phyloP scores from a whole-genome alignment of 1,139 yeast species.

The Blastobotrys proliferans region DNA sequence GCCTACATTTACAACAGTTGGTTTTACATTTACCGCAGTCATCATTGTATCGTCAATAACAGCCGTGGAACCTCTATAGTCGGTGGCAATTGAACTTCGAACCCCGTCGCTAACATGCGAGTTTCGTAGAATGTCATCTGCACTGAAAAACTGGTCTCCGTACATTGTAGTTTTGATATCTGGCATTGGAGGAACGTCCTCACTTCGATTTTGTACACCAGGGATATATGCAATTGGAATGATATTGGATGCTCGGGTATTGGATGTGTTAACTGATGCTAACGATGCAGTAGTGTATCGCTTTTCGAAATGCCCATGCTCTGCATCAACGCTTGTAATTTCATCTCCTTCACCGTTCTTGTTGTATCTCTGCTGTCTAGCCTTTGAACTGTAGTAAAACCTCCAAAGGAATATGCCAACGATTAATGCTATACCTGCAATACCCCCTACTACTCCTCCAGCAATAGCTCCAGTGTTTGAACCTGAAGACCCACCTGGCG shows the following conservation, averaged over 20 bases:
- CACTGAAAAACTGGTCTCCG: slow-evolving; percentile 20
- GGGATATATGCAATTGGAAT: slow-evolving; percentile 94
- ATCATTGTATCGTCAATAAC: slow-evolving; percentile 27
- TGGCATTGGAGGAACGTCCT: slow-evolving; percentile 16
- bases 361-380: slow-evolving; percentile 17
- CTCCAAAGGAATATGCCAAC: slow-evolving; percentile 30
- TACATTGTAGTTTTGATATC: slow-evolving; percentile 15
- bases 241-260: slow-evolving; percentile 79
- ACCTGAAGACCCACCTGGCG: slow-evolving; percentile 8
- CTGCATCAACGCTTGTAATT: slow-evolving; percentile 20
- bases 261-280: slow-evolving; percentile 24
- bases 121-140: slow-evolving; percentile 24
- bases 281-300: slow-evolving; percentile 25
- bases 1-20: slow-evolving; percentile 31
- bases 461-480: slow-evolving; percentile 35
- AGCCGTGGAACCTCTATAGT: slow-evolving; percentile 33
- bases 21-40: slow-evolving; percentile 32
- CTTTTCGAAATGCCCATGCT: slow-evolving; percentile 17
- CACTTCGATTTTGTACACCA: slow-evolving; percentile 49
- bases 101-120: slow-evolving; percentile 22
- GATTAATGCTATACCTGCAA: slow-evolving; percentile 29
- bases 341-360: slow-evolving; percentile 17
- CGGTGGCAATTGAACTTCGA: slow-evolving; percentile 32
- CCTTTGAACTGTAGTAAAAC: slow-evolving; percentile 24
- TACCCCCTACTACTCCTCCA: slow-evolving; percentile 39